Percentiles rank a stretch among this genome's conserved stretches.
Evolutionary conservation across 257 asterid genomes (phyloP).

Genomic region (Solanum virginianum): DNA sequence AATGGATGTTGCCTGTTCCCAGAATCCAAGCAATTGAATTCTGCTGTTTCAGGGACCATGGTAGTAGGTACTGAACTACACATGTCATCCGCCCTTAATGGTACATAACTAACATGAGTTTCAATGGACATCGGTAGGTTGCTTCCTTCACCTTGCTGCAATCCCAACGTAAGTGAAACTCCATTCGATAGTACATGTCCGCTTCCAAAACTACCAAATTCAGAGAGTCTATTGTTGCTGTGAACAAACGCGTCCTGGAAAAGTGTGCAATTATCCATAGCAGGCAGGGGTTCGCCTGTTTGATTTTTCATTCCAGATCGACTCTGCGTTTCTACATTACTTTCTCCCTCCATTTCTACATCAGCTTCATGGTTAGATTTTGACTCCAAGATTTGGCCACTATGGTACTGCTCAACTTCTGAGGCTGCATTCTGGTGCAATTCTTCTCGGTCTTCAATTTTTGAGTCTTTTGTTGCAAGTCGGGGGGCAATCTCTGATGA

Average conservation of each 20-base stretch:
- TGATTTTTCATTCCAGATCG: slow-evolving; percentile 16
- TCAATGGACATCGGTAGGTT: slow-evolving; percentile 23
- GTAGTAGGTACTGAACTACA: slow-evolving; percentile 23
- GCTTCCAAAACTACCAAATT: slow-evolving; percentile 43
- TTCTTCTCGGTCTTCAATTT: slow-evolving; percentile 34
- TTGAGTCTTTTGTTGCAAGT: slow-evolving; percentile 11
- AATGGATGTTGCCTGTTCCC: slow-evolving; percentile 32
- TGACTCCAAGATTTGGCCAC: slow-evolving; percentile 20
- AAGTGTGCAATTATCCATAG: background rate
- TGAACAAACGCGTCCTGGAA: slow-evolving; percentile 8
- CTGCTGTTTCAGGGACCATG: slow-evolving; percentile 32
- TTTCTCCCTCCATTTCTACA: slow-evolving; percentile 33
- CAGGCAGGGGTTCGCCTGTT: slow-evolving; percentile 10
- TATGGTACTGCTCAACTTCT: slow-evolving; percentile 1
- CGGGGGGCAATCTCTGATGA: slow-evolving; percentile 36
- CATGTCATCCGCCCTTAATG: slow-evolving; percentile 34
- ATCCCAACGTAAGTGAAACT: slow-evolving; percentile 63
- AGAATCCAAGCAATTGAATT: slow-evolving; percentile 43
- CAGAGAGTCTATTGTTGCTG: slow-evolving; percentile 29
- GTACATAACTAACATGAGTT: slow-evolving; percentile 21
- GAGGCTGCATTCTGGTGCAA: slow-evolving; percentile 25
- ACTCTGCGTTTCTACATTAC: slow-evolving; percentile 10
- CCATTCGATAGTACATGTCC: slow-evolving; percentile 11
- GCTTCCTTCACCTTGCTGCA: slow-evolving; percentile 63
- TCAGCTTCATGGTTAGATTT: slow-evolving; percentile 23